A percentile compares a stretch with the other conserved stretches of the same genome.
phyloP scores from a whole-genome alignment of 2,329 filamentous ascomycete species.

The Ceratocystis smalleyi region DNA sequence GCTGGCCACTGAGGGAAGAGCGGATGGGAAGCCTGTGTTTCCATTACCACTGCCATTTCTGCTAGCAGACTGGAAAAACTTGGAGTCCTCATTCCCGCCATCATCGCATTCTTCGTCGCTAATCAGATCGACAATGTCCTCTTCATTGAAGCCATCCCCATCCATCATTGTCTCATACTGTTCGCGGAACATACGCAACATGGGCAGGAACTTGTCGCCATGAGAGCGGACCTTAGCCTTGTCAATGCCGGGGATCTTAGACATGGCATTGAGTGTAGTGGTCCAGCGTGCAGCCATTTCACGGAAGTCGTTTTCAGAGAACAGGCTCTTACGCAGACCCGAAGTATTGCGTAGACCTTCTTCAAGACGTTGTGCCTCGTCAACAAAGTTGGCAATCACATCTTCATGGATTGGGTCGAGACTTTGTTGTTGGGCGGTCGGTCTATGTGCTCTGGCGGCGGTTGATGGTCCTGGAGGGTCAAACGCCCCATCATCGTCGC shows the following conservation, averaged over 20 bases:
- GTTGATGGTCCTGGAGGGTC: slow-evolving; percentile 25
- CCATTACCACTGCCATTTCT: slow-evolving; percentile 27
- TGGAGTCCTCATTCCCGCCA: slow-evolving; percentile 29
- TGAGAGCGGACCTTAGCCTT: slow-evolving; percentile 44
- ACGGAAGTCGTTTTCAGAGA: slow-evolving; percentile 53
- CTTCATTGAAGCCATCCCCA: slow-evolving; percentile 17
- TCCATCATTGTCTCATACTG: slow-evolving; percentile 38
- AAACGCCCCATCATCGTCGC: slow-evolving; percentile 32
- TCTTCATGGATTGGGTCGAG: slow-evolving; percentile 43
- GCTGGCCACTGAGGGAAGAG: background rate
- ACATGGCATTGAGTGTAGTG: slow-evolving; percentile 44
- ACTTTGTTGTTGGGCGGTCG: slow-evolving; percentile 26
- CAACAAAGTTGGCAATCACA: slow-evolving; percentile 49
- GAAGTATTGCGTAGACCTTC: slow-evolving; percentile 46
- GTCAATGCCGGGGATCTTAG: slow-evolving; percentile 46
- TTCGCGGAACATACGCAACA: slow-evolving; percentile 36
- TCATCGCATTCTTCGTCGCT: slow-evolving; percentile 29
- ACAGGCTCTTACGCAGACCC: slow-evolving; percentile 42
- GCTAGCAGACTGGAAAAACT: slow-evolving; percentile 29
- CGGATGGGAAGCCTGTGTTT: background rate
- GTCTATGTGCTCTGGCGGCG: slow-evolving; percentile 15
- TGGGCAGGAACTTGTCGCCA: slow-evolving; percentile 43
- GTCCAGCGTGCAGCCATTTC: slow-evolving; percentile 62
- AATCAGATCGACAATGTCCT: slow-evolving; percentile 41
- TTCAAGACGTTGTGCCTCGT: slow-evolving; percentile 43